Evolutionary conservation across 805 yeast genomes (phyloP), one percentile per base, ranked within the genome.

Genomic region (Zygosaccharomyces lentus): DNA sequence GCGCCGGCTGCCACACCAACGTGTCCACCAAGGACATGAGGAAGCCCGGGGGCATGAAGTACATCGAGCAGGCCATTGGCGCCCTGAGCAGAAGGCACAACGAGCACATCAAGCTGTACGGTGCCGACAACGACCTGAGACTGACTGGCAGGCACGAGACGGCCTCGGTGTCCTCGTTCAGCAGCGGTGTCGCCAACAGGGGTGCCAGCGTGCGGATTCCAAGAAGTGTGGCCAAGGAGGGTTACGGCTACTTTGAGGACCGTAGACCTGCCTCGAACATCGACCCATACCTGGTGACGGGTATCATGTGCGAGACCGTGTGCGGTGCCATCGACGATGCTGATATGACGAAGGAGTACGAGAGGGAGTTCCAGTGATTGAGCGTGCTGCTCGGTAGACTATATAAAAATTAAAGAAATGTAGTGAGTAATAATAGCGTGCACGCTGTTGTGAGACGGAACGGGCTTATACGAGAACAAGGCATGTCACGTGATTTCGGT

Each of bases 1-100:
- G 99, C 77, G 98, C 99, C 70, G 99, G 99, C 65, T 91, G 98
- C 79, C 99, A 93, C 76, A 93, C 99, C 70, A 93, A 93, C 71
- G 98, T 93, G 51, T 89, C 97, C 40, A 93, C 99, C 62, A 79
- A 77, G 70, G 67, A 66, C 42, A 93, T 91, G 98, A 89, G 99
- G 79, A 69, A 66, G 30, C 86, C 87, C 68, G 99, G 99, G 71
- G 99, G 99, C 69, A 87, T 93, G 89, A 86, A 87, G 72, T 75
- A 71, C 71, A 93, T 93, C 66, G 96, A 93, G 66, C 85, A 76
- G 46, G 98, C 98, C 50, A 81, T 93, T 65, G 87, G 84, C 69
- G 88, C 87, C 77, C 82, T 93, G 65, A 85, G 96, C 61, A 84
- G 84, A 79, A 90, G 98, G 80, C 99, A 93, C 75, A 78, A 76